A percentile compares a stretch with the other conserved stretches of the same genome.
These are phyloP conservation scores for Spiraea crenata DNA, from an alignment of 331 rosid species.

Conservation along the genomic window DNA sequence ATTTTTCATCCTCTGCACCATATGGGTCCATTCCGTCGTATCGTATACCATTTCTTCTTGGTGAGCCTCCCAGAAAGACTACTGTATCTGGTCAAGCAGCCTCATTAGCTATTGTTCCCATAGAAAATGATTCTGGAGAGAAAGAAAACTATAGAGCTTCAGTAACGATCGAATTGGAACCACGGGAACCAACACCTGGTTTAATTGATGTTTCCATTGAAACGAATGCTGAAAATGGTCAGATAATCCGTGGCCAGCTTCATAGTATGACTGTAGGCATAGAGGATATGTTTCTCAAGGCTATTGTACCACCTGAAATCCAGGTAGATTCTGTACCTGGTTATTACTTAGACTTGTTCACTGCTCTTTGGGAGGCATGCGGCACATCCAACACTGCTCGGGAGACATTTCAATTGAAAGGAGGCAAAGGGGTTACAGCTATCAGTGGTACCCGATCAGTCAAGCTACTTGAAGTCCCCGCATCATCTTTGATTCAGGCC, in stretches of 20 bases:
- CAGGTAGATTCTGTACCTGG: conserved; percentile 43
- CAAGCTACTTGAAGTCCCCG: conserved; percentile 77
- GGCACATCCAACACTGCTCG: conserved; percentile 74
- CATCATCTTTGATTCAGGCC: conserved; percentile 62
- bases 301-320: conserved; percentile 61
- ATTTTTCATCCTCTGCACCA: conserved; percentile 83
- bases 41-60: conserved; percentile 90
- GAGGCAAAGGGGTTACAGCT: conserved; percentile 86
- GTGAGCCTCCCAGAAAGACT: conserved; percentile 54
- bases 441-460: conserved; percentile 86
- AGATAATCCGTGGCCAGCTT: conserved; percentile 79
- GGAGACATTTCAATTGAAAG: conserved; percentile 81
- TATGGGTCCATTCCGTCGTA: conserved; percentile 71
- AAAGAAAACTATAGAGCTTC: conserved; percentile 54
- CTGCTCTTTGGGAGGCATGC: conserved; percentile 93
- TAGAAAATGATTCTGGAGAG: conserved; percentile 50
- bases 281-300: conserved; percentile 94
- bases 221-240: conserved; percentile 80
- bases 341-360: conserved; percentile 66
- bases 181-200: conserved; percentile 93
- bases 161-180: conserved; percentile 76
- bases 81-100: conserved; percentile 38
- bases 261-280: conserved; percentile 75
- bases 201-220: conserved; percentile 73
- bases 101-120: conserved; percentile 67